Evolutionary conservation across 345 rosid genomes (phyloP), one percentile per base, ranked within the genome.

Genomic region (Balakata baccata): DNA sequence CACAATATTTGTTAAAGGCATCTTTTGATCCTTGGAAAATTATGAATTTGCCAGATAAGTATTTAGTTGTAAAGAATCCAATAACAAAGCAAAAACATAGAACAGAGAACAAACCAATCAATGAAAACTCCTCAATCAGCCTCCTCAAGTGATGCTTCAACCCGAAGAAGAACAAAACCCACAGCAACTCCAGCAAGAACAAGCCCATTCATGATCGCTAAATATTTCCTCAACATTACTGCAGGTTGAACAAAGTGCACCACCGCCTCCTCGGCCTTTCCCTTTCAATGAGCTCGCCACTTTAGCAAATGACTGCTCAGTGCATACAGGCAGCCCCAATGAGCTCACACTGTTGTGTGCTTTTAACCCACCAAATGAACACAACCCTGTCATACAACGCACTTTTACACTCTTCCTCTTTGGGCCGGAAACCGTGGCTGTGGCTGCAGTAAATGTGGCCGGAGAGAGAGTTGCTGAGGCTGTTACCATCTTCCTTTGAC

Each of bases 131-230:
- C 47, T 43, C 47, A 43, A 77, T 29, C 86, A 25, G 84, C 39
- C 25, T 85, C 88, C 70, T 85, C 88, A 23, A 83, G 0, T 18
- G 73, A 56, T 7, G 88, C 85, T 77, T 85, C 88, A 23, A 83
- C 68, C 51, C 83, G 83, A 43, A 85, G 85, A 60, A 85, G 88
- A 66, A 73, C 82, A 65, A 85, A 85, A 0, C 88, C 86, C 10
- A 85, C 85, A 1, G 86, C 88, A 56, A 85, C 88, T n/a, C 88
- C 88, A 72, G 83, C 34, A 25, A 86, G 81, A 69, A 74, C 78
- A 53, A 86, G 89, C 37, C 78, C 89, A 20, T 86, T 86, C 84
- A 86, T 83, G 76, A 84, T 78, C 25, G 82, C 89, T 17, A 64
- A 83, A 86, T 52, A 86, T 86, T 79, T 86, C 89, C 20, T 25